Evolutionary conservation across 2,329 filamentous ascomycete genomes (phyloP), one percentile per base, ranked within the genome.

Genomic region (Fusarium gaditjirri): DNA sequence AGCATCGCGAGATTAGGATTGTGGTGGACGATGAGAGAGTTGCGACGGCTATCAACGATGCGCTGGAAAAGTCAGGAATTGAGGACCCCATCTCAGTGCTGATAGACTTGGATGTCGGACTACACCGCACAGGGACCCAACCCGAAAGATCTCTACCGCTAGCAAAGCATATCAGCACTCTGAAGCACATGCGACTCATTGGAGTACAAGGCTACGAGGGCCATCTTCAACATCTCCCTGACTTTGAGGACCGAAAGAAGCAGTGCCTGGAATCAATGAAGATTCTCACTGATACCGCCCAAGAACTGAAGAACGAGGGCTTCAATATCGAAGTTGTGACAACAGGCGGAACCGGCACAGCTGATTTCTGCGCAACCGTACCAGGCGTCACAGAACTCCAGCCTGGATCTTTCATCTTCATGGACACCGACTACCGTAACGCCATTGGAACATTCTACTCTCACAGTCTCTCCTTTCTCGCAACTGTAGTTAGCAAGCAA

Each of bases 371-470:
- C 60, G 86, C 82, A 4, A 81, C 62, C 78, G 85, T 86, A 0
- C 82, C 83, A 0, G 86, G 86, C 0, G 81, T 88, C 1, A 88
- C 86, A 3, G 86, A 88, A 71, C 78, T 88, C 4, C 86, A 88
- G 72, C 86, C 86, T 0, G 86, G 86, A 0, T 86, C 84, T 0
- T 88, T 88, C 65, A 82, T 88, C 61, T 88, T 88, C 74, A 88
- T 88, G 86, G 86, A 88, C 62, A 86, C 86, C 5, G 86, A 88
- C 72, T 88, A 88, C 70, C 83, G 86, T 6, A 85, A 86, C 56
- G 86, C 86, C 1, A 80, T 88, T 0, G 86, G 86, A 2, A 78
- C 80, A 0, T 83, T 83, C 60, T 88, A 85, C 73, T 79, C 80
- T 1, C 84, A 88, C 69, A 87, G 84, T 50, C 68, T 75, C 2